phyloP scores from a whole-genome alignment of 805 yeast genomes.

The Hanseniaspora mollemarum region DNA sequence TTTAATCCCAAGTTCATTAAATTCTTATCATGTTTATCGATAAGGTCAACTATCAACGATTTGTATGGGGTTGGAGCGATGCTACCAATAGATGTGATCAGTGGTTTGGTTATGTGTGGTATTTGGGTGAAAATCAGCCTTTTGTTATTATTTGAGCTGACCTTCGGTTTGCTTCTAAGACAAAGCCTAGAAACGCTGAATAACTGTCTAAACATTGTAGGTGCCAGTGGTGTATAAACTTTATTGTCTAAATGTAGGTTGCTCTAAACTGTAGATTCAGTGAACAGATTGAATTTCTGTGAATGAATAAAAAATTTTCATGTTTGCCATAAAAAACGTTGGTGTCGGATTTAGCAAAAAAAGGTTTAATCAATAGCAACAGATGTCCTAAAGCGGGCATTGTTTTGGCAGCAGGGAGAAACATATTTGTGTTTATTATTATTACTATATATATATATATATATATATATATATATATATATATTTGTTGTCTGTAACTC shows the following conservation, averaged over 20 bases:
- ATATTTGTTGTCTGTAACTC: no score
- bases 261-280: no score
- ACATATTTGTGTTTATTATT: no score
- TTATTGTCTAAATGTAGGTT: background rate
- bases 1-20: constrained; percentile 1
- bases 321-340: no score
- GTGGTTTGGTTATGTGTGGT: background rate
- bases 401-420: no score
- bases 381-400: background rate
- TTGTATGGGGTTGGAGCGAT: background rate
- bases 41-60: background rate
- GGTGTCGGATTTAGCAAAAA: no score
- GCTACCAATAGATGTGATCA: background rate
- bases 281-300: no score
- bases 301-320: no score
- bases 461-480: background rate
- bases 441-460: background rate
- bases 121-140: background rate
- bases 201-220: background rate
- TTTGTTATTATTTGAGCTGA: background rate
- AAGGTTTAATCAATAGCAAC: no score
- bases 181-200: background rate
- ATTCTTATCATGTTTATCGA: background rate
- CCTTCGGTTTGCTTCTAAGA: background rate
- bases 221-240: no score